Base-by-base conservation (phyloP, 2,329 filamentous ascomycete species). In the Arthrobotrys iridis region DNA sequence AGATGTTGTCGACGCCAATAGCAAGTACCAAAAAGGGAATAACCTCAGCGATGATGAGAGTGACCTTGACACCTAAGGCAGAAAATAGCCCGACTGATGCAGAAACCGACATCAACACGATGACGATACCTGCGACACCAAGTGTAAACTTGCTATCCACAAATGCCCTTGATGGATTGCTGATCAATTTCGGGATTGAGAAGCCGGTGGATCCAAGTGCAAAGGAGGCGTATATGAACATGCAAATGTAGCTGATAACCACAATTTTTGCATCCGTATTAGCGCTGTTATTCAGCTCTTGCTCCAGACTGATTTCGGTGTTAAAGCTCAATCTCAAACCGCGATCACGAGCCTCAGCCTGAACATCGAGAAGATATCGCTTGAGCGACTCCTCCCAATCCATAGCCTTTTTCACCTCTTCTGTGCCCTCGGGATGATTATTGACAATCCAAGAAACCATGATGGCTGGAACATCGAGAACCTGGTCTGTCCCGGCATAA, bases 231-330 rank as follows among this genome's bases (percentile, higher is more conserved):
- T 99, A 99, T 77, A 99, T 84, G 83, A 99, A 99, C 95, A 99
- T 99, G 84, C 97, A 92, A 77, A 98, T 87, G 83, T 99, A 99
- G 85, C 94, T 98, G 83, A 99, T 90, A 63, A 94, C 88, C 22
- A 99, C 89, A 79, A 99, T 99, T 82, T 94, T 97, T 46, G 94
- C 96, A 82, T 99, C 95, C 0, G 95, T 98, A 82, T 99, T 99
- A 57, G 93, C 97, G 37, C 93, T 96, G 83, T 98, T 97, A 85
- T 97, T 99, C 70, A 99, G 86, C 81, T 99, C 95, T 81, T 97
- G 88, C 81, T 98, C 94, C 76, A 99, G 84, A 82, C 93, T 97
- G 82, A 94, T 92, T 83, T 99, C 95, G 0, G 95, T 96, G 57
- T 89, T 96, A 85, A 98, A 99, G 5, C 93, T 98, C 35, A 99